Percentiles rank a stretch among this genome's conserved stretches.
phyloP scores from a whole-genome alignment of 305 asterid genomes.

The Ruellia speciosa region DNA sequence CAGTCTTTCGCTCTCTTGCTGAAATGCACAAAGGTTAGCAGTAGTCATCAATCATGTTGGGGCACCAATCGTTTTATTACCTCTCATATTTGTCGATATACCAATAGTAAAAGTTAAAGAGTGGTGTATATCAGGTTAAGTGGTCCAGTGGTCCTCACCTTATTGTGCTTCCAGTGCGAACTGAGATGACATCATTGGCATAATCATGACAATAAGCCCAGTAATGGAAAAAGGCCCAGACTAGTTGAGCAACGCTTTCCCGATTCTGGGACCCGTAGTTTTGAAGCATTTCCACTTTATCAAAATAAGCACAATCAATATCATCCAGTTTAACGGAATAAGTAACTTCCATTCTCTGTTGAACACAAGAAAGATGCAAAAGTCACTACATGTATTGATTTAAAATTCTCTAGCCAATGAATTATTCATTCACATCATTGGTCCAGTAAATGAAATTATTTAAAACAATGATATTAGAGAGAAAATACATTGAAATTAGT shows the following conservation, averaged over 20 bases:
- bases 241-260: slow-evolving; percentile 57
- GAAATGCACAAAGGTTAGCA: slow-evolving; percentile 18
- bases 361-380: background rate
- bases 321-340: slow-evolving; percentile 47
- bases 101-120: too few species aligned
- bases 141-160: too few species aligned
- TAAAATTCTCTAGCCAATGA: too few species aligned
- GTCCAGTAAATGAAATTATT: too few species aligned
- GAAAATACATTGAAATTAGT: too few species aligned
- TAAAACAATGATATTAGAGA: too few species aligned
- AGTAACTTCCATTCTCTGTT: slow-evolving; percentile 62
- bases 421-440: too few species aligned
- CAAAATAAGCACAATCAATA: slow-evolving; percentile 66
- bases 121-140: too few species aligned
- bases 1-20: slow-evolving; percentile 85
- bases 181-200: slow-evolving; percentile 74
- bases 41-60: too few species aligned
- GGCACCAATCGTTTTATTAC: too few species aligned
- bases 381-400: too few species aligned
- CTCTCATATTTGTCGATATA: too few species aligned
- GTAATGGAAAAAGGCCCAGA: slow-evolving; percentile 80
- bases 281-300: slow-evolving; percentile 61
- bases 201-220: slow-evolving; percentile 97
- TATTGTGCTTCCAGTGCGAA: slow-evolving; percentile 61
- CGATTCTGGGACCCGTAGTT: slow-evolving; percentile 55